phyloP scores from a whole-genome alignment of 1,284 basidiomycete genomes.

The Sphagnurus paluster region DNA sequence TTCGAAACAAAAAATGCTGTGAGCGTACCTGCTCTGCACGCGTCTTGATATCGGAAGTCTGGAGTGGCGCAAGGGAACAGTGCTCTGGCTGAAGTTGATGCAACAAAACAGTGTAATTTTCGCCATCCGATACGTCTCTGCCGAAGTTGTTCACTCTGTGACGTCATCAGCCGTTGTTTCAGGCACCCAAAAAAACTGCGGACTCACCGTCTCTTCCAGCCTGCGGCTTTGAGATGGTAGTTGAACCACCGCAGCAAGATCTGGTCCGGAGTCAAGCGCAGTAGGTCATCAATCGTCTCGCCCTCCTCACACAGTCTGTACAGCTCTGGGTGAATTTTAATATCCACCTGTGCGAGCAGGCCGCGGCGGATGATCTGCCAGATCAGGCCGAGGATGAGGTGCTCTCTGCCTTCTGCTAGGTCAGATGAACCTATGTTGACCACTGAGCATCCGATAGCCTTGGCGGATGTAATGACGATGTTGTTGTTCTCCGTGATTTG shows the following conservation, averaged over 20 bases:
- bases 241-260: constrained; percentile 98
- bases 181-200: not conserved
- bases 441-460: constrained; percentile 97
- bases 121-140: constrained; percentile 91
- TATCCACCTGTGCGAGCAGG: constrained; percentile 92
- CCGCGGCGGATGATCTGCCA: constrained; percentile 98
- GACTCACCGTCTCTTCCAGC: constrained; percentile 79
- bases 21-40: constrained; percentile 80
- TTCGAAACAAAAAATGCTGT: not conserved
- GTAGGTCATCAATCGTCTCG: constrained; percentile 94
- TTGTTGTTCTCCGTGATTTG: constrained; percentile 99
- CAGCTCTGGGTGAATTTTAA: constrained; percentile 97
- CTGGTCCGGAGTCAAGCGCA: constrained; percentile 94
- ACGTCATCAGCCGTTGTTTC: constrained; percentile 13
- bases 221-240: constrained; percentile 95
- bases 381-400: constrained; percentile 97
- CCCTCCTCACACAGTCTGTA: constrained; percentile 95
- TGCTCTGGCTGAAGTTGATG: constrained; percentile 94
- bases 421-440: constrained; percentile 98
- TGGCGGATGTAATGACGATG: constrained; percentile 97
- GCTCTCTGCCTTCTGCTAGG: constrained; percentile 91
- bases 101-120: constrained; percentile 96
- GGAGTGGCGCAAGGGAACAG: constrained; percentile 91
- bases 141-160: constrained; percentile 94
- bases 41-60: constrained; percentile 79